Evolutionary conservation across 495 filamentous ascomycete genomes (phyloP), one percentile per base, ranked within the genome.

Genomic region (Apiosordaria backusii): DNA sequence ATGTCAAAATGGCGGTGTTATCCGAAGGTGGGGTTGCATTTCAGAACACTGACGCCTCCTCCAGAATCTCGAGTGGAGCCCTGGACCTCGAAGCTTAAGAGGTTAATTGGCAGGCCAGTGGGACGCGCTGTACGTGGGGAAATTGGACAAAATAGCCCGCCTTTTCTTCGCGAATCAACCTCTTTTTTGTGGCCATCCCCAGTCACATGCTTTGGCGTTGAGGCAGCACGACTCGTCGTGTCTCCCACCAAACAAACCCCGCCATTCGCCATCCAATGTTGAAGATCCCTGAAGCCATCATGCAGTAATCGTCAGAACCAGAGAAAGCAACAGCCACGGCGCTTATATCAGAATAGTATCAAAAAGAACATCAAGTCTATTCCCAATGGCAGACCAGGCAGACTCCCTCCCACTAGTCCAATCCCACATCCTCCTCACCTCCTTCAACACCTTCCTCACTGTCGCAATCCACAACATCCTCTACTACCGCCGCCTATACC

Each of bases 391-490:
- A n/a, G 19, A 67, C n/a, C 13, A 18, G 4, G 18, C 19, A 24
- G 40, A 50, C 53, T 60, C 63, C 57, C 58, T 69, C 18, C 25
- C 66, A 23, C 57, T 72, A 19, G 74, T 69, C 62, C 71, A 77
- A 53, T 71, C 77, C 24, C 69, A 79, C 69, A 71, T 76, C 59
- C 82, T 89, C 67, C 78, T 89, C 24, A 74, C 77, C 40, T 83
- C 86, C 29, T 89, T 93, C 76, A 79, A 83, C 69, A 82, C 87
- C 75, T 97, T 98, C 81, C 88, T 99, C 57, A 91, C 87, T 64
- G 88, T 95, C 53, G 88, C 91, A 68, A 90, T 94, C 74, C 95
- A 99, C 81, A 95, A 94, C 71, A 91, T 98, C 74, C 87, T 99
- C 67, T 96, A 91, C 80, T 87, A 93, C 68, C 90, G 95, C 65